Conservation (phyloP, 2,329 filamentous ascomycete species). For the Xylariaceae sp. region DNA sequence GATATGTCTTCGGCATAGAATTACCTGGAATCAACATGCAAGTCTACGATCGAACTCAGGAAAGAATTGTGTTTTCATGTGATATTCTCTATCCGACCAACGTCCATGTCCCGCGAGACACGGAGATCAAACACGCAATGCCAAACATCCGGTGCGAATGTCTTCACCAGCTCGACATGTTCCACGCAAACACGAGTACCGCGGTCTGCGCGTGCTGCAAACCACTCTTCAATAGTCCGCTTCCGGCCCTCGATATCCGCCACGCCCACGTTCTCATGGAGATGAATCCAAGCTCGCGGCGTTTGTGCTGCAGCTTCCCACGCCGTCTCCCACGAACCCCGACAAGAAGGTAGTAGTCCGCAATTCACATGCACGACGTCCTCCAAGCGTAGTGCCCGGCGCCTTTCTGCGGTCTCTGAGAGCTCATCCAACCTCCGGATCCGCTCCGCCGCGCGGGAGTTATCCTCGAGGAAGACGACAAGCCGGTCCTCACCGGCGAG, state of each 20-base stretch:
- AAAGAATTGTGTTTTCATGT: background rate
- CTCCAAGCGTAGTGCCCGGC: constrained; percentile 28
- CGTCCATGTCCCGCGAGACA: constrained; percentile 33
- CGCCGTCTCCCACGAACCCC: constrained; percentile 47
- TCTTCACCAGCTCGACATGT: constrained; percentile 62
- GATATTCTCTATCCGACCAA: constrained; percentile 12
- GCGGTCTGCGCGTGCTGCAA: constrained; percentile 35
- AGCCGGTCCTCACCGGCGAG: constrained; percentile 48
- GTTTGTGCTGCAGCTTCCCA: constrained; percentile 38
- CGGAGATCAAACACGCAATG: constrained; percentile 64
- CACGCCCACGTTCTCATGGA: constrained; percentile 60
- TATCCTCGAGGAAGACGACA: constrained; percentile 65
- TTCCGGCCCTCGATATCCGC: constrained; percentile 44
- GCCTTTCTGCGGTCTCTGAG: background rate
- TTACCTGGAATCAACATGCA: background rate
- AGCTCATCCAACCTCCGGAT: constrained; percentile 35
- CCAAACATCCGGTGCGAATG: constrained; percentile 63
- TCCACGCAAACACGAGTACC: constrained; percentile 37
- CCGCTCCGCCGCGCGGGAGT: constrained; percentile 45
- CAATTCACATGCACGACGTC: constrained; percentile 57
- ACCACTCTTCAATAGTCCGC: constrained; percentile 44
- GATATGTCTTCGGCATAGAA: background rate
- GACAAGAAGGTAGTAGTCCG: constrained; percentile 56
- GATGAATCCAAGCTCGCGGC: constrained; percentile 52
- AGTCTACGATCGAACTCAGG: background rate